Base-by-base conservation (phyloP, 768 basidiomycete genomes). In the Paxillus involutus region DNA sequence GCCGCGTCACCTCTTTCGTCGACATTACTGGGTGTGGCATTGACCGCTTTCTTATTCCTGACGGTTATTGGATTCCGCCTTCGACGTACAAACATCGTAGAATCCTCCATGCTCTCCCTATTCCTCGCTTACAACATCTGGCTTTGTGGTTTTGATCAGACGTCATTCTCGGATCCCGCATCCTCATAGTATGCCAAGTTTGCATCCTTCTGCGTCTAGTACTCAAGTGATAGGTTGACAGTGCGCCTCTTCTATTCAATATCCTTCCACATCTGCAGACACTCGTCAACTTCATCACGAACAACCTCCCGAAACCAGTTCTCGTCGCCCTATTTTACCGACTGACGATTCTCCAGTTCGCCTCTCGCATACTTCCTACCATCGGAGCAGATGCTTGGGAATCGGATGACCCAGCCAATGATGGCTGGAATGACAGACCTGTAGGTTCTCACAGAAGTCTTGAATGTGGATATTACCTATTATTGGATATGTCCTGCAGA, bases 101-200 rank as follows among this genome's bases (percentile, higher is more conserved):
- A 98, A 70, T 93, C 93, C 3, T 86, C 89, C 3, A 84, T 90
- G 45, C 82, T 98, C 26, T 87, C 91, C 3, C 76, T 95, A 26
- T 92, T 95, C 68, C 81, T 97, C 40, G 91, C 92, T 6, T 94
- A 91, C 69, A 92, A 92, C 59, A 81, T 94, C 33, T 94, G 93
- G 93, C 77, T 94, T 33, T 92, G 91, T 64, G 89, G 89, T 16
- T 86, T 89, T 59, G 88, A 89, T 67, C 81, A 84, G 59, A 80
- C 82, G 50, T 84, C 88, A 0, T 84, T 86, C 59, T 84, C 83
- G 26, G 85, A 89, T 63, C 82, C 86, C 10, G 83, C 85, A 35
- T 87, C 86, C 11, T 85, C 88, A 47, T 91, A 91, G 90, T 92
- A 69, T 47, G 86, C 79, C 13, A 9, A 41, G 30, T 43, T 41